Percentiles rank a stretch among this genome's conserved stretches.
These are phyloP conservation scores for Solanum chilense DNA, from an alignment of 257 asterid species.

Conservation along the genomic window DNA sequence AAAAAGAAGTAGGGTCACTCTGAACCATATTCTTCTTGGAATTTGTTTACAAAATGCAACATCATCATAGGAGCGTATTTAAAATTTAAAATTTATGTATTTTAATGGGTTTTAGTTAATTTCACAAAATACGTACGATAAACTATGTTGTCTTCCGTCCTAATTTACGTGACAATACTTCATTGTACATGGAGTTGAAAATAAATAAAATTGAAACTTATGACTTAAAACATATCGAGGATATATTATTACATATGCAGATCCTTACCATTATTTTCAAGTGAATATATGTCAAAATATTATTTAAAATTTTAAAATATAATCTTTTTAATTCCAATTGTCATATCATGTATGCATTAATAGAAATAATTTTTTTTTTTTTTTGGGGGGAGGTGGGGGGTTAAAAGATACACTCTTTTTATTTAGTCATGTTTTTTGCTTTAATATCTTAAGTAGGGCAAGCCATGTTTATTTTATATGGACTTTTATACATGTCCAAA, in stretches of 20 bases:
- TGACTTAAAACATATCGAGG: background rate
- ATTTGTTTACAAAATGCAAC: background rate
- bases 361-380: background rate
- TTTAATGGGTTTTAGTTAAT: background rate
- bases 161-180: background rate
- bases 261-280: background rate
- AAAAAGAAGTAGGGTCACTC: constrained; percentile 1
- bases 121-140: background rate
- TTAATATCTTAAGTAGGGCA: background rate
- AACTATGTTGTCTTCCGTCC: background rate
- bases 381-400: background rate
- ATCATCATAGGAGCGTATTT: background rate
- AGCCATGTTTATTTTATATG: constrained; percentile 1
- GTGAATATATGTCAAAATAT: too few species aligned
- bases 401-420: background rate
- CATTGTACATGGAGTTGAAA: background rate
- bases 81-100: background rate
- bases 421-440: background rate
- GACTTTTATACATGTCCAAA: constrained; percentile 2
- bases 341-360: background rate
- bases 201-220: background rate
- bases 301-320: too few species aligned
- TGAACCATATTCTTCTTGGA: background rate
- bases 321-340: too few species aligned
- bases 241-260: background rate